These are phyloP conservation scores for Naganishia vaughanmartiniae DNA, from an alignment of 768 basidiomycete species.

Conservation along the genomic window DNA sequence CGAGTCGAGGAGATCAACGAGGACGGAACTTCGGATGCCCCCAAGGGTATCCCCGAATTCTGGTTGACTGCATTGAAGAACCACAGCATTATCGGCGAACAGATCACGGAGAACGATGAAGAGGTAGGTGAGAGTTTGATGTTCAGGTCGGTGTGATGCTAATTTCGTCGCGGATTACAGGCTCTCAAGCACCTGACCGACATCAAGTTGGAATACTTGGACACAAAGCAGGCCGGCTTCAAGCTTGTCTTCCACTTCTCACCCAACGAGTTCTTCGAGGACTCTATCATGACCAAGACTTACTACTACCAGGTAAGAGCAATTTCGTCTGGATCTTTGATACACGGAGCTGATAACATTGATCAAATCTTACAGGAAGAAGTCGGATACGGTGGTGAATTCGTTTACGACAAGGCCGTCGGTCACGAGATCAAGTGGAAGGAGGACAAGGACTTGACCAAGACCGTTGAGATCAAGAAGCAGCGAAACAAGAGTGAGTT, in stretches of 20 bases:
- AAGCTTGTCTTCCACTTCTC: constrained; percentile 78
- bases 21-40: constrained; percentile 44
- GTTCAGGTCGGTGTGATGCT: background rate
- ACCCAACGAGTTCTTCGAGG: constrained; percentile 82
- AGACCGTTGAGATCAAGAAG: constrained; percentile 97
- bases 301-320: constrained; percentile 68
- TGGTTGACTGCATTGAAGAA: constrained; percentile 96
- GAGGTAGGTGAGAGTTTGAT: constrained; percentile 41
- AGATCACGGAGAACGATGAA: constrained; percentile 90
- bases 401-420: constrained; percentile 89
- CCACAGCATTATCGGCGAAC: constrained; percentile 76
- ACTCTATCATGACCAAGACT: constrained; percentile 80
- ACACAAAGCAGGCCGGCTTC: constrained; percentile 67
- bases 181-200: constrained; percentile 82
- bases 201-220: constrained; percentile 74
- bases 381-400: constrained; percentile 93
- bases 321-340: background rate
- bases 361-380: constrained; percentile 59
- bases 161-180: constrained; percentile 41
- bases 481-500: constrained; percentile 93
- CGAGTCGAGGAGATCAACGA: constrained; percentile 44
- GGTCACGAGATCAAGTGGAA: constrained; percentile 95
- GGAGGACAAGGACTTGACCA: constrained; percentile 95
- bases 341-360: background rate
- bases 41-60: constrained; percentile 80